phyloP scores from a whole-genome alignment of 768 basidiomycete species.

The Agaricus blazei region DNA sequence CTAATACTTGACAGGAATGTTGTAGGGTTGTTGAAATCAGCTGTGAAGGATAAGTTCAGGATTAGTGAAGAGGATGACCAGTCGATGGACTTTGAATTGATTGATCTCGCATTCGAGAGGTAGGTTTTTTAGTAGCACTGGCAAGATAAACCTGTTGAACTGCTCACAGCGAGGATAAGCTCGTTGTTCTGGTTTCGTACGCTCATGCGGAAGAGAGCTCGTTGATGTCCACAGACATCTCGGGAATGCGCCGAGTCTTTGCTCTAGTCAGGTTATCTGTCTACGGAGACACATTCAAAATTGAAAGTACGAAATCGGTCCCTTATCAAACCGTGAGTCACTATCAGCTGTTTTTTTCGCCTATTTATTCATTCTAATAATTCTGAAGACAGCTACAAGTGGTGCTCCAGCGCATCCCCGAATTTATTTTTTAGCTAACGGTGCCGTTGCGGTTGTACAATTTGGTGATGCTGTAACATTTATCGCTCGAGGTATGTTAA shows the following conservation, averaged over 20 bases:
- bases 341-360: background rate
- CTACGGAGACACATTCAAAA: conserved; percentile 34
- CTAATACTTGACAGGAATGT: conserved; percentile 53
- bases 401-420: conserved; percentile 71
- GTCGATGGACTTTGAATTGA: conserved; percentile 64
- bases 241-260: conserved; percentile 57
- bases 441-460: conserved; percentile 54
- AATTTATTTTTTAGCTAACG: conserved; percentile 56
- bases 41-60: conserved; percentile 39
- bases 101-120: conserved; percentile 65
- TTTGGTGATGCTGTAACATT: conserved; percentile 77
- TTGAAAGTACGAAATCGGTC: conserved; percentile 49
- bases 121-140: conserved; percentile 22
- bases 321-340: conserved; percentile 72
- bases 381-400: conserved; percentile 52
- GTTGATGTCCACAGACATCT: conserved; percentile 24
- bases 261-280: conserved; percentile 50
- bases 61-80: conserved; percentile 34
- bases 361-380: background rate
- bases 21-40: conserved; percentile 39
- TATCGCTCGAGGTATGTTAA: conserved; percentile 51
- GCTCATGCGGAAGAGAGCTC: conserved; percentile 39
- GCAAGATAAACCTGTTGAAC: conserved; percentile 1
- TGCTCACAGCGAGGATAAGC: conserved; percentile 36
- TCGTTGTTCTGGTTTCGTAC: conserved; percentile 66